These are phyloP conservation scores for Blumeriella jaapii DNA, from an alignment of 2,329 filamentous ascomycete genomes.

Conservation along the genomic window DNA sequence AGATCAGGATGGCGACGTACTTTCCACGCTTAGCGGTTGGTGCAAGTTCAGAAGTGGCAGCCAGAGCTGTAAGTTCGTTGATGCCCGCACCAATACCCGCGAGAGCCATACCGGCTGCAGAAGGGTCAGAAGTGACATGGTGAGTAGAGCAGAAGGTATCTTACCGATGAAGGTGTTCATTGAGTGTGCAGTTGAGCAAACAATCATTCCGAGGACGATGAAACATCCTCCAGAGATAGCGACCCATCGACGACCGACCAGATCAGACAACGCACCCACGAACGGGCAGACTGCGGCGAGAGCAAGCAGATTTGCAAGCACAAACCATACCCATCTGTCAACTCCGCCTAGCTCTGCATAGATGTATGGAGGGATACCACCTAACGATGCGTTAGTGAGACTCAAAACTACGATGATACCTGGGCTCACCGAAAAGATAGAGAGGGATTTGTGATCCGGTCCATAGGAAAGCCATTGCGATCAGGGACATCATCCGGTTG, in stretches of 20 bases:
- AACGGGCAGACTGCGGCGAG: constrained; percentile 48
- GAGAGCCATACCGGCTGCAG: constrained; percentile 37
- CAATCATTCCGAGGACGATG: constrained; percentile 47
- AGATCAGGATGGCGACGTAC: constrained; percentile 46
- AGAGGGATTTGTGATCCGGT: constrained; percentile 48
- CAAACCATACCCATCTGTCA: constrained; percentile 29
- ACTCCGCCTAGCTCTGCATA: constrained; percentile 46
- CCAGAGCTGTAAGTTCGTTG: constrained; percentile 56
- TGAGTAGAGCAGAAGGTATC: constrained; percentile 3
- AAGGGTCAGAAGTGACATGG: not conserved
- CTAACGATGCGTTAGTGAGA: constrained; percentile 2
- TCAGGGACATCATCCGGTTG: constrained; percentile 39
- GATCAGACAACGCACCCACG: constrained; percentile 53
- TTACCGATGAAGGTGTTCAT: constrained; percentile 53
- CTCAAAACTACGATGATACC: not conserved
- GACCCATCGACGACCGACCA: constrained; percentile 50
- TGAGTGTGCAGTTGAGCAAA: constrained; percentile 42
- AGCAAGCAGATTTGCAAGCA: constrained; percentile 40
- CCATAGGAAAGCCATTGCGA: constrained; percentile 50
- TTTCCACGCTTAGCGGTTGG: constrained; percentile 50
- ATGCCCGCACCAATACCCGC: constrained; percentile 57
- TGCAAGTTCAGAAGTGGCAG: constrained; percentile 56
- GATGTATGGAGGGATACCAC: constrained; percentile 38
- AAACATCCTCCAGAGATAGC: constrained; percentile 41
- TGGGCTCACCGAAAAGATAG: constrained; percentile 32